Conservation (phyloP, 768 basidiomycete genomes). For the Kwoniella sp. region DNA sequence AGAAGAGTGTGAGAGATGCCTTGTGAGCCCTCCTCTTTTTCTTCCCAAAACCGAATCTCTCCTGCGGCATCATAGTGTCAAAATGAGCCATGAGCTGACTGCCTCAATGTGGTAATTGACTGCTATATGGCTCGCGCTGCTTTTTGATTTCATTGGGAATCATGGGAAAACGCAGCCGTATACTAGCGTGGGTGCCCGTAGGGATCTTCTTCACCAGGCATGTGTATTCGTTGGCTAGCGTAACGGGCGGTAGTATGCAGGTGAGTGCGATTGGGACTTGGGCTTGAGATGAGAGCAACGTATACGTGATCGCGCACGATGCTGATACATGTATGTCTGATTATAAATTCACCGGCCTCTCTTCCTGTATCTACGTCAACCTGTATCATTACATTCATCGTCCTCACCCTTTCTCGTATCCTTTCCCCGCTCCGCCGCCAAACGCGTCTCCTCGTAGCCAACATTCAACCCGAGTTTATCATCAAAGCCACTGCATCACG, state of each 20-base stretch:
- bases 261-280: constrained; percentile 21
- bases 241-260: constrained; percentile 54
- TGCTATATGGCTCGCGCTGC: no score
- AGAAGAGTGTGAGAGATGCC: constrained; percentile 19
- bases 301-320: no score
- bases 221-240: constrained; percentile 52
- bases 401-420: neutral
- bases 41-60: neutral
- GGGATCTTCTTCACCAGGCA: constrained; percentile 55
- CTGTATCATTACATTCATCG: neutral
- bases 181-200: constrained; percentile 53
- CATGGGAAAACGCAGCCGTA: constrained; percentile 36
- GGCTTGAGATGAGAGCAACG: neutral
- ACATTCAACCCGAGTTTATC: constrained; percentile 55
- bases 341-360: no score
- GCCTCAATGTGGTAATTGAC: no score
- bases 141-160: no score
- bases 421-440: no score
- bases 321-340: no score
- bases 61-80: neutral
- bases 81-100: no score
- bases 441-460: constrained; percentile 35
- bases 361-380: no score
- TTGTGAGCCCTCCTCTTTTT: constrained; percentile 5
- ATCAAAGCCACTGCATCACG: constrained; percentile 45